Evolutionary conservation across 1,139 yeast genomes (phyloP), one percentile per base, ranked within the genome.

Genomic region (Sugiyamaella pinicola): DNA sequence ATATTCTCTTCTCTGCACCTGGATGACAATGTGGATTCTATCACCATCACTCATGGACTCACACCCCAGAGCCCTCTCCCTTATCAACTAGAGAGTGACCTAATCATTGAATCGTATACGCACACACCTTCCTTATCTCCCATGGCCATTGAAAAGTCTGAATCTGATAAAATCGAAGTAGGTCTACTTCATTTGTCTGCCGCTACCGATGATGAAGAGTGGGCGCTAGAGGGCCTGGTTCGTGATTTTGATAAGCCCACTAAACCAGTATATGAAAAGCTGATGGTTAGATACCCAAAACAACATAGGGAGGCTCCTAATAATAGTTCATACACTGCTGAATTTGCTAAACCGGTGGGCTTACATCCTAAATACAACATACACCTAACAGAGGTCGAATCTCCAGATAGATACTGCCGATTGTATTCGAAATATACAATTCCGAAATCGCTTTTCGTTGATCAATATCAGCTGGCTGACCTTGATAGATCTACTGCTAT

Each of bases 291-390:
- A 35, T 59, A 55, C 18, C 51, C 61, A 7, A 58, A 63, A 5
- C 51, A 57, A 26, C 68, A 62, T 53, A 56, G 63, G 26, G 43
- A 40, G 26, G 34, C 42, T 6, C 43, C 61, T 73, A 12, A 18
- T 10, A 74, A 56, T 3, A 53, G 57, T 9, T 56, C 59, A 1
- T 62, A 58, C 35, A 35, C 53, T 5, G 68, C 63, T 2, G 55
- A 60, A 7, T 65, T 77, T 17, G 60, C 62, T 4, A 52, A 63
- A 42, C 81, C 82, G 1, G 59, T 70, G 15, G 82, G 82, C 0
- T 62, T 79, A 29, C 83, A 79, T 58, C 83, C 83, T 1, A 58
- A 60, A 28, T 64, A 68, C 24, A 45, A 48, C 3, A 51, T 69
- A 8, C 34, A 54, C n/a, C 48, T 65, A 13, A 38, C 61, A 7